A percentile compares a stretch with the other conserved stretches of the same genome.
Evolutionary conservation across 768 basidiomycete genomes (phyloP).

Genomic region (Tulasnella sp.): DNA sequence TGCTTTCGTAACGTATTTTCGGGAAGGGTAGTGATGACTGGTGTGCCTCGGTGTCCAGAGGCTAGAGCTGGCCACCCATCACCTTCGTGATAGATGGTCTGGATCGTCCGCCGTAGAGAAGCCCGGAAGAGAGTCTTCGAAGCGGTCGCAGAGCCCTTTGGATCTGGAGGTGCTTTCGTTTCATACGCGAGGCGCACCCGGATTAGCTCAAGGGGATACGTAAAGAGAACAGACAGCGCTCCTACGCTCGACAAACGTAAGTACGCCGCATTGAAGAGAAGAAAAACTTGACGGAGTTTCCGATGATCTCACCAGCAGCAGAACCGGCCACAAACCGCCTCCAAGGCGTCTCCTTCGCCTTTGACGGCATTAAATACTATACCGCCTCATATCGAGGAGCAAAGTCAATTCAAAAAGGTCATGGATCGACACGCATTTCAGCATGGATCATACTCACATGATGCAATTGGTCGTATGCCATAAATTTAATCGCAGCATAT

Average conservation of each 20-base stretch:
- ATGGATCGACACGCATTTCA: too few relatives aligned
- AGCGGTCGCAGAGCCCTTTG: conserved; percentile 38
- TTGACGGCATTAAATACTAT: conserved; percentile 82
- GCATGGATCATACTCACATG: conserved; percentile 35
- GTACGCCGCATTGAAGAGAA: not conserved
- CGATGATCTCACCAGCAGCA: conserved; percentile 51
- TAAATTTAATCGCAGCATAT: conserved; percentile 94
- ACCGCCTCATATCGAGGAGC: not conserved
- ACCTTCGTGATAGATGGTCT: conserved; percentile 57
- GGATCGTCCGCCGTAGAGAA: conserved; percentile 39
- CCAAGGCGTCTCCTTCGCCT: conserved; percentile 59
- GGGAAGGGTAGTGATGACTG: conserved; percentile 20
- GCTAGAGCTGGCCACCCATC: conserved; percentile 21
- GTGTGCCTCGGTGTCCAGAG: conserved; percentile 20
- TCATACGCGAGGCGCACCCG: conserved; percentile 93
- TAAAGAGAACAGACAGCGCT: conserved; percentile 76
- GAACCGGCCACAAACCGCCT: conserved; percentile 82
- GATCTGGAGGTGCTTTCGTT: conserved; percentile 33
- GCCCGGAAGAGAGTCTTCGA: conserved; percentile 23
- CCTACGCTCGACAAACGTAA: conserved; percentile 33
- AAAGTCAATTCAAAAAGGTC: not conserved
- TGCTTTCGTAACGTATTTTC: conserved; percentile 24
- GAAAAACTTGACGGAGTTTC: not conserved
- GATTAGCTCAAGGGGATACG: conserved; percentile 91
- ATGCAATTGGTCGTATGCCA: conserved; percentile 87